Evolutionary conservation across 1,284 basidiomycete genomes (phyloP).

Genomic region (Testicularia cyperi): DNA sequence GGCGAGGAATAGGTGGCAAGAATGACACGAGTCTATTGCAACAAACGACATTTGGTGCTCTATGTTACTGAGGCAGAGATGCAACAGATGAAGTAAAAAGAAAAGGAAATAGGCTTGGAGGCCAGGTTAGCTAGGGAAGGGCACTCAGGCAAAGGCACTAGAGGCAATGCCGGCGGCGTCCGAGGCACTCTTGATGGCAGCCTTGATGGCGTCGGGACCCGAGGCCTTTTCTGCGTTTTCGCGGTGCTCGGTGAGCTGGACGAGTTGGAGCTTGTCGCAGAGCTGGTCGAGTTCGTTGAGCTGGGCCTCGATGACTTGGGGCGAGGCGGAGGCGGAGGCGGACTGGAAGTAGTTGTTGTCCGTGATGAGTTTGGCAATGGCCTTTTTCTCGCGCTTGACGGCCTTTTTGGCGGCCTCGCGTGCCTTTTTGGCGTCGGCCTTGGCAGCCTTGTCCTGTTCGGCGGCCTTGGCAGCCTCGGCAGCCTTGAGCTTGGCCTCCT

Average conservation of each 20-base stretch:
- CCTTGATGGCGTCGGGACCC: slow-evolving; percentile 57
- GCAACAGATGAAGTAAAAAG: no score
- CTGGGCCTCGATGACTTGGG: slow-evolving; percentile 65
- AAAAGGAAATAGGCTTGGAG: no score
- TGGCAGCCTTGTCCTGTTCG: slow-evolving; percentile 66
- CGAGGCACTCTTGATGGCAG: slow-evolving; percentile 64
- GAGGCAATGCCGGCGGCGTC: slow-evolving; percentile 54
- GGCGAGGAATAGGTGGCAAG: no score
- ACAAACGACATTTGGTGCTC: no score
- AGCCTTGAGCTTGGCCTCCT: slow-evolving; percentile 71
- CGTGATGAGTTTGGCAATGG: slow-evolving; percentile 62
- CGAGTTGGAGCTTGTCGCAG: slow-evolving; percentile 63
- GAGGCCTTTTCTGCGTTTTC: slow-evolving; percentile 61
- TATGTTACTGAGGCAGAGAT: no score
- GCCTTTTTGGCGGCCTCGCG: slow-evolving; percentile 66
- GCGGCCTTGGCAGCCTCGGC: slow-evolving; percentile 70
- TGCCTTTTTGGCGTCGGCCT: slow-evolving; percentile 89
- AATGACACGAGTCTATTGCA: no score
- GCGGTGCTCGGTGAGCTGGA: slow-evolving; percentile 64
- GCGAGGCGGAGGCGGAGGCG: slow-evolving; percentile 62
- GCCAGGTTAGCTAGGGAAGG: no score
- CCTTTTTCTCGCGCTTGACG: slow-evolving; percentile 59
- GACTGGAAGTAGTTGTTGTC: slow-evolving; percentile 67
- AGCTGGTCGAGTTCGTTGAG: slow-evolving; percentile 65
- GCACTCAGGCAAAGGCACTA: slow-evolving; percentile 47